A percentile compares a stretch with the other conserved stretches of the same genome.
These are phyloP conservation scores for Calonectria pseudoturangicola DNA, from an alignment of 2,329 filamentous ascomycete species.

Conservation along the genomic window DNA sequence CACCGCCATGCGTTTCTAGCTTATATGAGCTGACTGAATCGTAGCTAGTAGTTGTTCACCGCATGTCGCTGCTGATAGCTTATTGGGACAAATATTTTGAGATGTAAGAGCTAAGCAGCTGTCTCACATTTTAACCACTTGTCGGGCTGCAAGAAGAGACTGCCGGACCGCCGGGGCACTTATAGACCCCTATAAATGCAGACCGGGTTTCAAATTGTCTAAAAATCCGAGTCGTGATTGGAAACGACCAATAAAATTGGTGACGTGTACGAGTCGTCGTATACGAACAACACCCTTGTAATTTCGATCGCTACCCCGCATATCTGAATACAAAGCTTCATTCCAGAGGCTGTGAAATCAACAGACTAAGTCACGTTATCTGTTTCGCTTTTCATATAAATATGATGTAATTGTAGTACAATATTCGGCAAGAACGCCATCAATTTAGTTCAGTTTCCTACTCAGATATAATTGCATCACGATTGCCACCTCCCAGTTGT, in stretches of 20 bases:
- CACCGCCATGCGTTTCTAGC: too few relatives aligned
- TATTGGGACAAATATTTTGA: neutral
- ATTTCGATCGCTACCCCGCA: neutral
- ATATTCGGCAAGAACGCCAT: neutral
- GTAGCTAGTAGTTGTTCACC: too few relatives aligned
- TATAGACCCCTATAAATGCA: neutral
- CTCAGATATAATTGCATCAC: neutral
- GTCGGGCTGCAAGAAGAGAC: neutral
- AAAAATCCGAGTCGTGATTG: too few relatives aligned
- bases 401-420: neutral
- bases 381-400: neutral
- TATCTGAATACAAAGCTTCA: neutral
- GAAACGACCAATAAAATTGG: too few relatives aligned
- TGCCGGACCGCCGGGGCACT: neutral
- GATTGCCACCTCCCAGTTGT: neutral
- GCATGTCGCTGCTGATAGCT: too few relatives aligned
- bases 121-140: neutral
- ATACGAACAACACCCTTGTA: neutral
- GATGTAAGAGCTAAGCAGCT: neutral
- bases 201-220: neutral
- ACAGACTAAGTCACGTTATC: neutral
- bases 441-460: neutral
- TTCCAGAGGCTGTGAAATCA: too few relatives aligned
- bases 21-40: too few relatives aligned
- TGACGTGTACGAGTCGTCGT: neutral